Percentiles rank a stretch among this genome's conserved stretches.
Conservation (phyloP, 441 rosid species). For the Theobroma grandiflorum region DNA sequence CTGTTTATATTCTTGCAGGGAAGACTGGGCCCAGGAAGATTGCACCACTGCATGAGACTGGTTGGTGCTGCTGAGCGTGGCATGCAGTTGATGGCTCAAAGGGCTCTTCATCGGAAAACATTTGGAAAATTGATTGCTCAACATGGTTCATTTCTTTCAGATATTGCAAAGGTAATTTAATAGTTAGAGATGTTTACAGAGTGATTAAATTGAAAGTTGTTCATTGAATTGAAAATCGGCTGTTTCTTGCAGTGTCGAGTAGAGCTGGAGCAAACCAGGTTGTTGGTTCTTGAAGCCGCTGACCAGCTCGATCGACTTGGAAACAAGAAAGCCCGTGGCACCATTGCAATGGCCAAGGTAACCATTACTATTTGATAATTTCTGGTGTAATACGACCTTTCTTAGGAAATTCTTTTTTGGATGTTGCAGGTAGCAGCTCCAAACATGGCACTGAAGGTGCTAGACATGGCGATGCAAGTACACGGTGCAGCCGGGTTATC, state of each 20-base stretch:
- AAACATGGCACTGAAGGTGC: conserved; percentile 87
- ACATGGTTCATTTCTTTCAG: conserved; percentile 91
- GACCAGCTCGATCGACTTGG: conserved; percentile 91
- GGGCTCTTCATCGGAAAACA: conserved; percentile 81
- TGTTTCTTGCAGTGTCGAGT: conserved; percentile 70
- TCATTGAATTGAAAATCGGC: conserved; percentile 1
- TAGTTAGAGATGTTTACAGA: not conserved
- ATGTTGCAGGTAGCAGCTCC: conserved; percentile 86
- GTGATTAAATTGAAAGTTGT: conserved; percentile 2
- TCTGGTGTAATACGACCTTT: not conserved
- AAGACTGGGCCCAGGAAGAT: conserved; percentile 97
- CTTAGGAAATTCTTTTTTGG: not conserved
- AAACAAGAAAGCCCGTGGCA: conserved; percentile 83
- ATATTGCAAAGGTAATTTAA: conserved; percentile 77
- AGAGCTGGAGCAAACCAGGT: conserved; percentile 82
- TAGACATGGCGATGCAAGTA: conserved; percentile 92
- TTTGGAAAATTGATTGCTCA: conserved; percentile 91
- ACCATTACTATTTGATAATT: not conserved
- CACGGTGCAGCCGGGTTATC: conserved; percentile 90
- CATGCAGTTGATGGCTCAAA: conserved; percentile 90
- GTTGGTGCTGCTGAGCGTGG: conserved; percentile 99
- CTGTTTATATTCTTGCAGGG: conserved; percentile 65
- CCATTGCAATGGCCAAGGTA: conserved; percentile 96
- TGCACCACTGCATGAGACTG: conserved; percentile 99
- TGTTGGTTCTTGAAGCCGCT: conserved; percentile 92